Base-by-base conservation (phyloP, 805 yeast species). In the Candida chauliodis region DNA sequence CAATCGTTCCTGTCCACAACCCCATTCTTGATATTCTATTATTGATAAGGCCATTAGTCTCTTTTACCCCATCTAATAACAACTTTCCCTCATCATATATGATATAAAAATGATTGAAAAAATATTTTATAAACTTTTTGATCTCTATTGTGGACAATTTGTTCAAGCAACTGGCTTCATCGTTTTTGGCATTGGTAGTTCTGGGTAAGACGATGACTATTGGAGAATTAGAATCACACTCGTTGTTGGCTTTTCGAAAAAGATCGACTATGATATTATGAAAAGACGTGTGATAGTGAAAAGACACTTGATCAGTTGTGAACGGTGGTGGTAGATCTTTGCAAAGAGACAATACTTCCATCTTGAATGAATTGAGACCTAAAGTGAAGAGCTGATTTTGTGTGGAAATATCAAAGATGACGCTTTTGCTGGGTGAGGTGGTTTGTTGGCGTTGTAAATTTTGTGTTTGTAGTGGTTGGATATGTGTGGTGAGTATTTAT, bases 1-100 rank as follows among this genome's bases (percentile, higher is more conserved):
- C 19, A 13, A 41, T 31, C 8, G 69, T 63, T 13, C 71, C 73
- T 1, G 71, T 66, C 73, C 73, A 67, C 13, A 62, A 58, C 53
- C 70, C 59, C 44, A 72, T 61, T 38, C 69, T 52, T n/a, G 58
- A 36, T 35, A 67, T 57, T 33, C 74, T 51, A 36, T 59, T 53
- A 18, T 52, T 42, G 8, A 66, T 51, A 31, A 58, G 45, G 9
- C 45, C 25, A 21, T 53, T 51, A 30, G 61, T 54, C 31, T 51
- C 44, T 13, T 25, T 43, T 14, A 62, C 52, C 17, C 19, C 30
- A 16, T 27, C 18, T 6, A 27, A 14, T 27, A 27, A 14, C 5
- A 14, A 27, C 8, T 16, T 21, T 8, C 10, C 17, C 10, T 27
- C 16, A 27, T 16, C 10, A 15, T 14, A 27, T 8, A 11, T 27